Base-by-base conservation (phyloP, 1,284 basidiomycete genomes). In the Cryptococcus maquisensis region DNA sequence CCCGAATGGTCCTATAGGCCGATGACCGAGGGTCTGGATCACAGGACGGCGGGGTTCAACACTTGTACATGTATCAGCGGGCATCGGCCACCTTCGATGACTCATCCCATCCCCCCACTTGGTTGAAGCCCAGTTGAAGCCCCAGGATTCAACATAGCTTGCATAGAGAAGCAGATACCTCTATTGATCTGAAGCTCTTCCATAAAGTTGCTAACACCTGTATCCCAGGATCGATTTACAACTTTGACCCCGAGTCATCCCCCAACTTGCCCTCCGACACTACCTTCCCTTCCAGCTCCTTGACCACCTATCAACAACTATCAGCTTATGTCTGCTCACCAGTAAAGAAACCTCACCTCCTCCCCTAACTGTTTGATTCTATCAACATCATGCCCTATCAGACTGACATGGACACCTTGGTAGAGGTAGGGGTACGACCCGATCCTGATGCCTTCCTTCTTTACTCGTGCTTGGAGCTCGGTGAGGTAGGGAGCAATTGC, bases 401-500 rank as follows among this genome's bases (percentile, higher is more conserved):
- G 78, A 39, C 85, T 86, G 28, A 94, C 87, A 47, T 76, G 74
- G 4, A 79, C 78, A 75, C 74, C 74, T 37, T 63, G 54, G 62
- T 73, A 72, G 16, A 87, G 73, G 46, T 83, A 80, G 6, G 87
- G 87, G 70, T 90, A 94, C 16, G 86, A 89, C 4, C 91, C 90
- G 28, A 95, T 82, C 66, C 88, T 86, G 55, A 98, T 85, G 13
- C 84, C 85, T 55, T 88, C 86, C 3, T 81, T 77, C 68, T 83
- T 85, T 16, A 91, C 83, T 44, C 87, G 83, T 20, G 82, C 80
- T 66, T 91, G 87, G 0, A 98, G 80, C 15, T 81, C 77, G 0
- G 87, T 86, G 32, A 97, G 81, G 76, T 86, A 95, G 0, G 94
- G 92, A 2, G 90, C 88, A 54, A 97, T 96, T 55, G 83, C 84